Conservation (phyloP, 2,329 filamentous ascomycete species). For the Davidsoniella australis region DNA sequence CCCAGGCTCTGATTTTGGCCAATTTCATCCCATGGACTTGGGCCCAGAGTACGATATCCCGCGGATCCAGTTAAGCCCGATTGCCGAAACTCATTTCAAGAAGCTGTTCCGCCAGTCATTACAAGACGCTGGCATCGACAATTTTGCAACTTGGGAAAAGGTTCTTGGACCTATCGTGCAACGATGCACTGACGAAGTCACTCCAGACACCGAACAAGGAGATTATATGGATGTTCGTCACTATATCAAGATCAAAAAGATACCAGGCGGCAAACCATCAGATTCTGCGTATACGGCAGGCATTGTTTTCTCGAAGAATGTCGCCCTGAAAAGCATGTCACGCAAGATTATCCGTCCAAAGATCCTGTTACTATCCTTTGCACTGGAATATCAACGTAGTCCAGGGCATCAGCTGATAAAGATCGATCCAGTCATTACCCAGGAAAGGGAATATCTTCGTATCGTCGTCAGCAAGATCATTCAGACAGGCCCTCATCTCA, state of each 20-base stretch:
- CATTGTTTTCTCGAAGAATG: slow-evolving; percentile 91
- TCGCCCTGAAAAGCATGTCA: slow-evolving; percentile 92
- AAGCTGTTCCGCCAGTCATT: slow-evolving; percentile 72
- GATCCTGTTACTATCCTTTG: slow-evolving; percentile 84
- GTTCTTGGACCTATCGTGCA: slow-evolving; percentile 80
- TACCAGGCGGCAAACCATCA: slow-evolving; percentile 72
- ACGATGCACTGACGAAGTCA: slow-evolving; percentile 82
- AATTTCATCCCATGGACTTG: slow-evolving; percentile 6
- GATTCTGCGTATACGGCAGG: slow-evolving; percentile 96
- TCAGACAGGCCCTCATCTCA: slow-evolving; percentile 64
- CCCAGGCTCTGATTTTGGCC: slow-evolving; percentile 5
- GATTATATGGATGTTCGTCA: slow-evolving; percentile 96
- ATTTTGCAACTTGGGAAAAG: slow-evolving; percentile 67
- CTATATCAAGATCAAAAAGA: slow-evolving; percentile 94
- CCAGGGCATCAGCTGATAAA: slow-evolving; percentile 86
- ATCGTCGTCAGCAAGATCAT: slow-evolving; percentile 86
- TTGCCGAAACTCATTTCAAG: slow-evolving; percentile 76
- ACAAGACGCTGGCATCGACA: slow-evolving; percentile 56
- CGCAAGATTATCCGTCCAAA: slow-evolving; percentile 68
- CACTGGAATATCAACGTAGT: slow-evolving; percentile 88
- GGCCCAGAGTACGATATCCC: slow-evolving; percentile 44
- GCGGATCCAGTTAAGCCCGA: slow-evolving; percentile 69
- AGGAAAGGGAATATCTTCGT: slow-evolving; percentile 83
- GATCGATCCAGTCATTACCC: slow-evolving; percentile 84
- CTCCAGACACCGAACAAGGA: slow-evolving; percentile 74